phyloP scores from a whole-genome alignment of 257 asterid genomes.

The Primulina tabacum region DNA sequence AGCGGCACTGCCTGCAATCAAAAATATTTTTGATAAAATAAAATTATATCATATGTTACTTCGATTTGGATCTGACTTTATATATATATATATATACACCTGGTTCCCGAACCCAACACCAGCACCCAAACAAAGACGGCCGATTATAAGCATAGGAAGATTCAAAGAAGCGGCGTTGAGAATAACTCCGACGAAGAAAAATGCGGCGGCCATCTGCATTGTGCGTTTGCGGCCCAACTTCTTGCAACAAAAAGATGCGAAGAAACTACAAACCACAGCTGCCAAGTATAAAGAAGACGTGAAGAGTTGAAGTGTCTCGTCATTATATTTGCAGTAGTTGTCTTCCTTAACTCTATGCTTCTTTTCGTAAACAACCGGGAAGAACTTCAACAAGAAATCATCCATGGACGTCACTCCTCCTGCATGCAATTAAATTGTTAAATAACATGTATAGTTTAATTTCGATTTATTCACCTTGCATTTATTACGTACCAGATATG shows the following conservation, averaged over 20 bases:
- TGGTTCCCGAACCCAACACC: slow-evolving; percentile 46
- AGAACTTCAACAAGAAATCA: slow-evolving; percentile 33
- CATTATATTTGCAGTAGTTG: slow-evolving; percentile 41
- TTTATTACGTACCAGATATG: slow-evolving; percentile 31
- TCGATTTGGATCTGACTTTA: too few species aligned
- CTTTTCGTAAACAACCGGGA: slow-evolving; percentile 28
- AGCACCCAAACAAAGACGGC: slow-evolving; percentile 36
- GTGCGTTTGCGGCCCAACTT: slow-evolving; percentile 31
- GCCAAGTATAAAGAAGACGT: slow-evolving; percentile 40
- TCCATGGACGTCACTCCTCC: slow-evolving; percentile 46
- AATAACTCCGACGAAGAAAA: slow-evolving; percentile 32
- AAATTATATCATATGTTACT: too few species aligned
- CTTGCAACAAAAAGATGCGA: slow-evolving; percentile 31
- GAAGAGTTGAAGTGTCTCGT: slow-evolving; percentile 35
- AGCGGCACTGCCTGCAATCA: slow-evolving; percentile 43
- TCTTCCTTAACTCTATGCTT: slow-evolving; percentile 24
- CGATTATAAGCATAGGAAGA: slow-evolving; percentile 29
- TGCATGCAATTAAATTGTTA: not conserved
- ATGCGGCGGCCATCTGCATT: slow-evolving; percentile 27
- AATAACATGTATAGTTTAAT: not conserved
- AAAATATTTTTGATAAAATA: not conserved
- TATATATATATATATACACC: slow-evolving; percentile 6
- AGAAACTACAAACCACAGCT: slow-evolving; percentile 34
- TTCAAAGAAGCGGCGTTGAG: slow-evolving; percentile 24
- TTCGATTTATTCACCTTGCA: too few species aligned